phyloP scores from a whole-genome alignment of 2,329 filamentous ascomycete genomes.

The Davidsoniella neocaledoniae region DNA sequence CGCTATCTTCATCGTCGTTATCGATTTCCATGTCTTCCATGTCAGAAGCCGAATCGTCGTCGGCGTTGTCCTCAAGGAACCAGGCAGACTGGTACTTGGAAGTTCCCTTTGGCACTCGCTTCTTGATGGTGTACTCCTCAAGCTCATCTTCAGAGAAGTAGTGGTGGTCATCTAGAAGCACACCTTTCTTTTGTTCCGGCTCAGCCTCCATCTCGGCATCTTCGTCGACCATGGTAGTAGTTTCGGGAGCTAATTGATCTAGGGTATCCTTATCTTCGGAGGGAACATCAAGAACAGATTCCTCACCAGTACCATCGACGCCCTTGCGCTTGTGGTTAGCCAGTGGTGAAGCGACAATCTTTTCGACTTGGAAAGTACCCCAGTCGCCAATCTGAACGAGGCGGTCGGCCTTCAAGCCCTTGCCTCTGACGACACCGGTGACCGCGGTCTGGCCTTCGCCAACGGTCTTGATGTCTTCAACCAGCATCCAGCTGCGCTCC shows the following conservation, averaged over 20 bases:
- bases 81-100: slow-evolving; percentile 90
- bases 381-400: slow-evolving; percentile 84
- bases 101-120: slow-evolving; percentile 72
- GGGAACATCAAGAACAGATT: slow-evolving; percentile 50
- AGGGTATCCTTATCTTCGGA: slow-evolving; percentile 70
- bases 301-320: slow-evolving; percentile 47
- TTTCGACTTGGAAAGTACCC: slow-evolving; percentile 85
- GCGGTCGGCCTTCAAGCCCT: slow-evolving; percentile 74
- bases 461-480: slow-evolving; percentile 55
- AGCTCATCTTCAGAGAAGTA: slow-evolving; percentile 87
- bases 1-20: slow-evolving; percentile 39
- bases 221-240: slow-evolving; percentile 54
- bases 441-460: slow-evolving; percentile 50
- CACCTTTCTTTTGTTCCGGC: slow-evolving; percentile 53
- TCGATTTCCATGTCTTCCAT: slow-evolving; percentile 39
- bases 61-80: slow-evolving; percentile 70
- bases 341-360: slow-evolving; percentile 64
- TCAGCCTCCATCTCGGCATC: slow-evolving; percentile 31
- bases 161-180: slow-evolving; percentile 88
- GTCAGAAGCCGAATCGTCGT: slow-evolving; percentile 70
- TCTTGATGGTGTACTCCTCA: slow-evolving; percentile 44
- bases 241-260: slow-evolving; percentile 71
- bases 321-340: slow-evolving; percentile 46
- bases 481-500: slow-evolving; percentile 85
- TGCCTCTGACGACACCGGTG: slow-evolving; percentile 74